A percentile compares a stretch with the other conserved stretches of the same genome.
Evolutionary conservation across 805 yeast species (phyloP).

Genomic region (Cyberlindnera americana): DNA sequence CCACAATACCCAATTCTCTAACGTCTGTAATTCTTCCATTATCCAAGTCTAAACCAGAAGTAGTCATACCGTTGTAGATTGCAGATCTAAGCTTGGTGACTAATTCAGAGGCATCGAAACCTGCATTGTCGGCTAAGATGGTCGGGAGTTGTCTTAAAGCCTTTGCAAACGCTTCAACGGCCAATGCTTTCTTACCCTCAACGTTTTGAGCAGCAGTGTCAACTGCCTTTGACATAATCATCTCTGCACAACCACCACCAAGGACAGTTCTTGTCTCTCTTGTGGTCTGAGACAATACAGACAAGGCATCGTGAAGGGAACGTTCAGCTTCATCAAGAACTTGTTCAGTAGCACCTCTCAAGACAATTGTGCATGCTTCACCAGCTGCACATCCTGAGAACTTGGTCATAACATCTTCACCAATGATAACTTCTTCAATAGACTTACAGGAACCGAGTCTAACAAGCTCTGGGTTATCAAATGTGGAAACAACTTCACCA

Average conservation of each 20-base stretch:
- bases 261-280: conserved; percentile 82
- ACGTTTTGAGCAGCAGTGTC: conserved; percentile 95
- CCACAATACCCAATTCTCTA: conserved; percentile 91
- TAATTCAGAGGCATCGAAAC: conserved; percentile 88
- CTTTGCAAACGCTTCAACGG: conserved; percentile 90
- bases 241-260: conserved; percentile 84
- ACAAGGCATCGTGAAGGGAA: conserved; percentile 93
- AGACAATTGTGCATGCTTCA: conserved; percentile 91
- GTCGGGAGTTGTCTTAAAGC: conserved; percentile 95
- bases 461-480: conserved; percentile 85
- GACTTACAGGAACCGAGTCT: conserved; percentile 83
- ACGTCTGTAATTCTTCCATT: conserved; percentile 86
- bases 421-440: conserved; percentile 90
- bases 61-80: conserved; percentile 79
- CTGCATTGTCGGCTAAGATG: conserved; percentile 95
- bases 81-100: conserved; percentile 88
- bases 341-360: conserved; percentile 97
- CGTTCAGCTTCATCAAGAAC: conserved; percentile 96
- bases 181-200: conserved; percentile 89
- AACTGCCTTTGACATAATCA: conserved; percentile 97
- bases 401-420: conserved; percentile 86
- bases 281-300: conserved; percentile 93
- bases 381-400: conserved; percentile 96
- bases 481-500: conserved; percentile 96
- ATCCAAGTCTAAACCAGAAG: conserved; percentile 87